Base-by-base conservation (phyloP, 805 yeast genomes). In the Candida tammaniensis region DNA sequence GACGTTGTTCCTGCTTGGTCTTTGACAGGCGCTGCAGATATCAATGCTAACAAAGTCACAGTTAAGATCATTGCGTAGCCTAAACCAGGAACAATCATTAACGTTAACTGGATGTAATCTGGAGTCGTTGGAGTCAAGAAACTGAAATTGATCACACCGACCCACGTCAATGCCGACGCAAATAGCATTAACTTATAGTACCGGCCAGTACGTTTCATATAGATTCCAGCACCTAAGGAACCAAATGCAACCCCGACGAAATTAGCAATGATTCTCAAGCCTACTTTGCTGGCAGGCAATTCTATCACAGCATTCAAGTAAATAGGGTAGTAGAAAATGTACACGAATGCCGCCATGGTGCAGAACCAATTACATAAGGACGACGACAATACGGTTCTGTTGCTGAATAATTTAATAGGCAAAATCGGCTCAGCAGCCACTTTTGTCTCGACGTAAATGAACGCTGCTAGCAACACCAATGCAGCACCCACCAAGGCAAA, bases 1-100 rank as follows among this genome's bases (percentile, higher is more conserved):
- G 95, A 85, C 0, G 96, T 88, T 2, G 91, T 82, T 14, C 87
- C 73, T 1, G 96, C 95, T 57, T 86, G 95, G 49, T 70, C 74
- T 33, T 74, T 70, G 15, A 66, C 57, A 7, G 83, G 80, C 2
- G 82, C 93, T 1, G 93, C 76, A 0, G 93, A 80, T 35, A 86
- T 82, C 57, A 86, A 68, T 0, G 94, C 83, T 22, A 86, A 58
- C 30, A 86, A 61, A 0, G 89, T 78, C 2, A 84, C 76, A 0
- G 95, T 86, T 41, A 86, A 66, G 54, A 78, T 68, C 3, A 76
- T 61, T 1, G 94, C 76, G 45, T 81, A 78, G 0, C 84, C 86
- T 23, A 76, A 61, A 7, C 93, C 87, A 5, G 78, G 74, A 7
- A 78, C 59, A 13, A 76, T 46, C 39, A 78, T 51, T 24, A 74